phyloP scores from a whole-genome alignment of 768 basidiomycete genomes.

The Favolaschia claudopus region DNA sequence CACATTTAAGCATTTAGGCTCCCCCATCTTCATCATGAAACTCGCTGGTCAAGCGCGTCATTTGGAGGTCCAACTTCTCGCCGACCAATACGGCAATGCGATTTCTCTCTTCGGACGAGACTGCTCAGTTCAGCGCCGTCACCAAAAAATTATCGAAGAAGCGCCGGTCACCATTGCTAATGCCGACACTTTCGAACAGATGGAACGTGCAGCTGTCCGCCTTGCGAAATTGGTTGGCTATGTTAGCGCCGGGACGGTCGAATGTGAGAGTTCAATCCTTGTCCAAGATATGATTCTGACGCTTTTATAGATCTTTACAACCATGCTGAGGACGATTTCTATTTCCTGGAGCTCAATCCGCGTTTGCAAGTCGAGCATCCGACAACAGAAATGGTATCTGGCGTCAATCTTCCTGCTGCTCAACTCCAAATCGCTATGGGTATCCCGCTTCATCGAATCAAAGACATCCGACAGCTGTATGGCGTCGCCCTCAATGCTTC shows the following conservation, averaged over 20 bases:
- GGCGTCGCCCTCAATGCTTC: slow-evolving; percentile 90
- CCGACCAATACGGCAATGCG: slow-evolving; percentile 99
- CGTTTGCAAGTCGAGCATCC: slow-evolving; percentile 99
- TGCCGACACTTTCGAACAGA: slow-evolving; percentile 90
- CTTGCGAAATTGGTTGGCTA: slow-evolving; percentile 99
- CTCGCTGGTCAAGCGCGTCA: slow-evolving; percentile 97
- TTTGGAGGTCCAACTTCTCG: slow-evolving; percentile 96
- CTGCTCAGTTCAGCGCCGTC: slow-evolving; percentile 98
- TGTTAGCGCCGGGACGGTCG: slow-evolving; percentile 97
- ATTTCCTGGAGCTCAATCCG: slow-evolving; percentile 98
- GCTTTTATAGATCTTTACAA: slow-evolving; percentile 84
- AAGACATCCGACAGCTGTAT: slow-evolving; percentile 94
- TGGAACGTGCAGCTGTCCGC: slow-evolving; percentile 99
- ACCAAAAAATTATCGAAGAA: slow-evolving; percentile 99
- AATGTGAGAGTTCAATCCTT: slow-evolving; percentile 65
- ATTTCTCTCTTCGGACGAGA: slow-evolving; percentile 99
- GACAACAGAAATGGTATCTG: slow-evolving; percentile 99
- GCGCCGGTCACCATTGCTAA: slow-evolving; percentile 98
- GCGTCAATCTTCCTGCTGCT: slow-evolving; percentile 96
- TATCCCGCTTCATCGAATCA: slow-evolving; percentile 92
- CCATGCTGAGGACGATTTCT: slow-evolving; percentile 91
- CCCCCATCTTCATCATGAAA: slow-evolving; percentile 99
- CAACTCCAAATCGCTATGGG: slow-evolving; percentile 99
- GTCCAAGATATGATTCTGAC: slow-evolving; percentile 11
- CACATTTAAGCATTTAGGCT: slow-evolving; percentile 58